Evolutionary conservation across 1,284 basidiomycete genomes (phyloP).

Genomic region (Cutaneotrichosporon dermatis): DNA sequence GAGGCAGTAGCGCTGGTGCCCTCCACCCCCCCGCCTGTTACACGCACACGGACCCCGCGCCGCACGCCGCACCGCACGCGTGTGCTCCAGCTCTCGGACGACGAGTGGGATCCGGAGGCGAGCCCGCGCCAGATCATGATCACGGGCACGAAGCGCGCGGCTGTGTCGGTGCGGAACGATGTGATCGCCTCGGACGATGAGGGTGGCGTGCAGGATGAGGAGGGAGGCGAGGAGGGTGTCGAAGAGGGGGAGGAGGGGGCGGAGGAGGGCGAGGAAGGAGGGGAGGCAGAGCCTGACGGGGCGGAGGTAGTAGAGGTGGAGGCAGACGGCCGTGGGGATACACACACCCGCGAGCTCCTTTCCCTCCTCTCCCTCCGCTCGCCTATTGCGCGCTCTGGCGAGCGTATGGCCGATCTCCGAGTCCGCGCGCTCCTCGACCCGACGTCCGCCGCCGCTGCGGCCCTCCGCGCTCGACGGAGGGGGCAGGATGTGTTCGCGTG

Average conservation of each 20-base stretch:
- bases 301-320: background rate
- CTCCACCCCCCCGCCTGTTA: background rate
- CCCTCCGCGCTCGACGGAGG: constrained; percentile 25
- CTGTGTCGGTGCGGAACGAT: constrained; percentile 1
- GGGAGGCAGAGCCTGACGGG: too few species aligned
- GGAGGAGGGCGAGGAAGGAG: background rate
- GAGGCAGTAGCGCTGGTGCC: background rate
- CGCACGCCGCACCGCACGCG: constrained; percentile 9
- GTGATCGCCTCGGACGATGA: constrained; percentile 11
- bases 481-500: constrained; percentile 37
- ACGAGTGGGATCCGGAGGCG: constrained; percentile 37
- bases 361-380: constrained; percentile 26
- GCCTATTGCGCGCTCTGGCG: constrained; percentile 13
- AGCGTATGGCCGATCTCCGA: constrained; percentile 29
- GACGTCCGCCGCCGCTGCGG: constrained; percentile 16
- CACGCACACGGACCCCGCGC: background rate
- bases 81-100: constrained; percentile 30
- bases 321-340: background rate
- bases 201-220: background rate
- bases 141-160: constrained; percentile 14
- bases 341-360: background rate
- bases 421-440: constrained; percentile 41
- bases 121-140: constrained; percentile 6
- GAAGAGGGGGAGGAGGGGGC: constrained; percentile 7
- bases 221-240: constrained; percentile 6